phyloP scores from a whole-genome alignment of 768 basidiomycete species.

The Amanita rubescens region DNA sequence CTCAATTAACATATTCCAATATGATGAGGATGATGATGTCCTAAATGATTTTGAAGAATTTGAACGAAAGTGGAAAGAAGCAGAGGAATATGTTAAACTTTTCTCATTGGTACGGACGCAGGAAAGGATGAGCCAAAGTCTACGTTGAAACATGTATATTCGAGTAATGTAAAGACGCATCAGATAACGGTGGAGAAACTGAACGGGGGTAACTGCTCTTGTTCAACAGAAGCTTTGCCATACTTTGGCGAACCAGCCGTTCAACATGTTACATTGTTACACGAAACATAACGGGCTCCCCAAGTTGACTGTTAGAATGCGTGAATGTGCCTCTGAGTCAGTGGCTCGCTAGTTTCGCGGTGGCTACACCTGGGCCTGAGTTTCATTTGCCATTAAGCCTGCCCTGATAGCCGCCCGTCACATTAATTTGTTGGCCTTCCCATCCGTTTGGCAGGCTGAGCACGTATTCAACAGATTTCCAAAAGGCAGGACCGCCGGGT shows the following conservation, averaged over 20 bases:
- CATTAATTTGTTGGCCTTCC: constrained; percentile 43
- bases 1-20: background rate
- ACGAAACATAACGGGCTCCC: too few species aligned
- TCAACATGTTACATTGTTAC: too few species aligned
- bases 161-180: too few species aligned
- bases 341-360: too few species aligned
- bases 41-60: background rate
- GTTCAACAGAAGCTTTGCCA: too few species aligned
- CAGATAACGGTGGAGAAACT: too few species aligned
- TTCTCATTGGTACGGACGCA: background rate
- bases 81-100: background rate
- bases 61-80: background rate
- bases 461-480: constrained; percentile 26
- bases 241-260: too few species aligned
- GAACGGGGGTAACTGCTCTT: too few species aligned
- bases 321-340: too few species aligned
- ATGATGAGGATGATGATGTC: background rate
- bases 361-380: constrained; percentile 25
- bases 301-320: too few species aligned
- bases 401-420: constrained; percentile 38
- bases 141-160: too few species aligned
- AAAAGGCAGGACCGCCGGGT: constrained; percentile 15
- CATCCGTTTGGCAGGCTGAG: constrained; percentile 49
- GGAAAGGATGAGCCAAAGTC: background rate
- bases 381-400: constrained; percentile 31